Percentiles rank a stretch among this genome's conserved stretches.
Conservation (phyloP, 352 stramenopile species). For the Globisporangium nunn region DNA sequence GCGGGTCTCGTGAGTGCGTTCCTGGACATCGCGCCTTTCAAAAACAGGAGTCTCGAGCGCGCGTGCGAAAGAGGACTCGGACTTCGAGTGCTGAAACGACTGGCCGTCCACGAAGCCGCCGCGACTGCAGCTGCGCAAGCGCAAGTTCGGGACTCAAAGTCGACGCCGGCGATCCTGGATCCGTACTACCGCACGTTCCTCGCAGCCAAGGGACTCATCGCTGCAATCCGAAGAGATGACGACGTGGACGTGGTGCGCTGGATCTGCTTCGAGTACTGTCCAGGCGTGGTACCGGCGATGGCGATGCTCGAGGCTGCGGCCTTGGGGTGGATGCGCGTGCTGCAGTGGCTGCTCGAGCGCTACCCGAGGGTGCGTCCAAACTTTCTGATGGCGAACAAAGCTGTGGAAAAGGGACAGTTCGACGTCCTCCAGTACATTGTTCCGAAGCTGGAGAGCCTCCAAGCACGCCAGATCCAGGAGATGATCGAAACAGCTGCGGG, state of each 20-base stretch:
- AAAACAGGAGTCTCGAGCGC: too few species aligned
- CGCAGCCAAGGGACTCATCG: background rate
- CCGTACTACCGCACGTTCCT: background rate
- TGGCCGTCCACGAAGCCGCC: background rate
- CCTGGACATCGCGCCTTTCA: too few species aligned
- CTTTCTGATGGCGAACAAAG: background rate
- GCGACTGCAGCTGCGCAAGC: conserved; percentile 32
- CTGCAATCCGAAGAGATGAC: background rate
- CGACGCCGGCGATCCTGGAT: conserved; percentile 3
- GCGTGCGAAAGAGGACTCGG: too few species aligned
- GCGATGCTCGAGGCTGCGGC: background rate
- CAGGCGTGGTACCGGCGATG: background rate
- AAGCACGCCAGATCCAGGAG: background rate
- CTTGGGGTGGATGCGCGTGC: background rate
- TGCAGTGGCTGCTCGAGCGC: background rate
- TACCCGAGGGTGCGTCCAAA: background rate
- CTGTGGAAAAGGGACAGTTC: background rate
- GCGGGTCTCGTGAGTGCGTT: too few species aligned
- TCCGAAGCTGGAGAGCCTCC: background rate
- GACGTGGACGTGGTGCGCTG: conserved; percentile 1
- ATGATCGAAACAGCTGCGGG: background rate
- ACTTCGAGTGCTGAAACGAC: too few species aligned
- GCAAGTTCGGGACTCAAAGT: conserved; percentile 19
- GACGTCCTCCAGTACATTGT: background rate
- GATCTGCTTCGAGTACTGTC: background rate